Conservation (phyloP, 352 stramenopile species). For the Phytophthora sojae region DNA sequence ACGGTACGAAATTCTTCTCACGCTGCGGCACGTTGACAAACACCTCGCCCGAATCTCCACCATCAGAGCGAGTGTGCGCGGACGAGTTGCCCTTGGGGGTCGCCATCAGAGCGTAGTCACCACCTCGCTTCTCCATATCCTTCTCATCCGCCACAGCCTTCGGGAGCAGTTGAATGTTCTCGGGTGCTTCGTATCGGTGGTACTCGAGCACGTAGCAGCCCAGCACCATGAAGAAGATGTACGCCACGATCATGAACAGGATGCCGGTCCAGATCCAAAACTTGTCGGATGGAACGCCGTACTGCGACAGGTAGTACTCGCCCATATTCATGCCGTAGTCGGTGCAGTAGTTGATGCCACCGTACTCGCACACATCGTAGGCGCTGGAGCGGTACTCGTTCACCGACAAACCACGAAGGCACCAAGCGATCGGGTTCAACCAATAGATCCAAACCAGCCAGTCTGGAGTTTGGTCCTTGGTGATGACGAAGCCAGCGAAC, state of each 20-base stretch:
- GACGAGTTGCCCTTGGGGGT: conserved; percentile 21
- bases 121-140: no score
- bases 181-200: no score
- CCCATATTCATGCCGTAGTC: conserved; percentile 33
- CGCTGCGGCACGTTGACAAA: conserved; percentile 11
- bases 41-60: neutral
- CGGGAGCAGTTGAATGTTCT: no score
- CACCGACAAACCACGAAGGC: conserved; percentile 22
- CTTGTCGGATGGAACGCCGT: no score
- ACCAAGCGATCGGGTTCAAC: conserved; percentile 49
- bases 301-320: no score
- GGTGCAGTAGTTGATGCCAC: conserved; percentile 22
- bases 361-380: conserved; percentile 37
- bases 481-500: conserved; percentile 56
- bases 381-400: conserved; percentile 34
- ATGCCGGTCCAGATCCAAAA: no score
- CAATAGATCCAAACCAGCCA: conserved; percentile 39
- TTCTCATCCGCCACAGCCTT: no score
- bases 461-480: conserved; percentile 46
- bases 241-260: no score
- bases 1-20: conserved; percentile 35
- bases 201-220: no score
- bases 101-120: conserved; percentile 5
- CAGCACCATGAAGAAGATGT: no score
- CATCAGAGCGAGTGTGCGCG: conserved; percentile 7